These are phyloP conservation scores for Calendula officinalis DNA, from an alignment of 129 eudicot species.

Conservation along the genomic window DNA sequence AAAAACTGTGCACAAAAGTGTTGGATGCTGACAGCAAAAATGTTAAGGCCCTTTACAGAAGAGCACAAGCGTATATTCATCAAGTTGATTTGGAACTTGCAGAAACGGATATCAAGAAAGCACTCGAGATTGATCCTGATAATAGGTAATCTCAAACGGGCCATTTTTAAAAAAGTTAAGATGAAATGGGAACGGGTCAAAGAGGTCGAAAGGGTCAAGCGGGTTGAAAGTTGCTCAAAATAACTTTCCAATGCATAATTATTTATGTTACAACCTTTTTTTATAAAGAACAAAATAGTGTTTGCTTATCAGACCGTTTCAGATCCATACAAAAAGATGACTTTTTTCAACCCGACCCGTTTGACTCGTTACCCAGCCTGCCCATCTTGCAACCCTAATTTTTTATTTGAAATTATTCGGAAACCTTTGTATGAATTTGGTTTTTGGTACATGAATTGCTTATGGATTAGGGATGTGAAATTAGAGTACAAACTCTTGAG, in stretches of 20 bases:
- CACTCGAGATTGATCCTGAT: constrained; percentile 61
- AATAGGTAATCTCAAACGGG: constrained; percentile 43
- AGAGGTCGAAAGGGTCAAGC: too few relatives aligned
- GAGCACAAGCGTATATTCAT: constrained; percentile 59
- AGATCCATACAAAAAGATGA: neutral
- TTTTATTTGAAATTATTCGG: neutral
- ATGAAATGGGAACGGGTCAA: neutral
- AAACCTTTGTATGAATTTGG: neutral
- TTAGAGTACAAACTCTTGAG: constrained; percentile 43
- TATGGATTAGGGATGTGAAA: constrained; percentile 44
- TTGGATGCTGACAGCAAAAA: constrained; percentile 53
- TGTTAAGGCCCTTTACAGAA: constrained; percentile 65
- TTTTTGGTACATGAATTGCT: constrained; percentile 1
- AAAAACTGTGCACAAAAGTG: constrained; percentile 65
- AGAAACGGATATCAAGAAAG: constrained; percentile 53
- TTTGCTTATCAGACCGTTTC: neutral
- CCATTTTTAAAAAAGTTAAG: neutral
- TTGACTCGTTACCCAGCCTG: neutral
- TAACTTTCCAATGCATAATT: too few relatives aligned
- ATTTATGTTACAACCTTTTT: too few relatives aligned
- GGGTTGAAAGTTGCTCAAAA: too few relatives aligned
- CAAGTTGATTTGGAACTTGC: constrained; percentile 64
- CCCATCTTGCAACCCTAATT: neutral
- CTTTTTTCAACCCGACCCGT: neutral
- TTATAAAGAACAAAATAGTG: too few relatives aligned